Evolutionary conservation across 768 basidiomycete genomes (phyloP).

Genomic region (Gyrodon lividus): DNA sequence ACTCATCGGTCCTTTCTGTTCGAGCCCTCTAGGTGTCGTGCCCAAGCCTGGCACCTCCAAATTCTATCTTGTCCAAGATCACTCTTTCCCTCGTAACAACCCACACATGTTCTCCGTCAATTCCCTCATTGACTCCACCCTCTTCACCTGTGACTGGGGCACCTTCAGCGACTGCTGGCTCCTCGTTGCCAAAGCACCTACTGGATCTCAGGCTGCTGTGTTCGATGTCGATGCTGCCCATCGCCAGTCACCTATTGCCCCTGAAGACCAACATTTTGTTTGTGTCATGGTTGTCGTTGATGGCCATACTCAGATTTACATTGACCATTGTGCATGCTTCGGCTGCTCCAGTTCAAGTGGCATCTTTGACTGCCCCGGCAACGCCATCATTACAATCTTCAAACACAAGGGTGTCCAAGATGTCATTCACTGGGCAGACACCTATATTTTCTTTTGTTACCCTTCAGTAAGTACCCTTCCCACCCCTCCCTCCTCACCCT

Average conservation of each 20-base stretch:
- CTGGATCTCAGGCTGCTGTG: background rate
- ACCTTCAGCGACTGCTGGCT: too few relatives aligned
- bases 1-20: constrained; percentile 40
- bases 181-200: too few relatives aligned
- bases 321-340: constrained; percentile 19
- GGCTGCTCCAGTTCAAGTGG: constrained; percentile 27
- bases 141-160: constrained; percentile 33
- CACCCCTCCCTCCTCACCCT: too few relatives aligned
- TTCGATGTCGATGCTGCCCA: background rate
- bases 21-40: constrained; percentile 40
- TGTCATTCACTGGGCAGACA: constrained; percentile 37
- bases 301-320: background rate
- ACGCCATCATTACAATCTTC: constrained; percentile 30
- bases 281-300: background rate
- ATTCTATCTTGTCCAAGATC: constrained; percentile 34
- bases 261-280: background rate
- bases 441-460: constrained; percentile 22
- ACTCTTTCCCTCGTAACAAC: constrained; percentile 17
- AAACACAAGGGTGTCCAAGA: constrained; percentile 9
- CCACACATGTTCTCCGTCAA: constrained; percentile 24
- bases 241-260: background rate
- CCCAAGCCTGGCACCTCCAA: constrained; percentile 31
- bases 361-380: constrained; percentile 32
- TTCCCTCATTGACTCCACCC: constrained; percentile 21
- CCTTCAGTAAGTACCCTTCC: background rate